Evolutionary conservation across 73 alveolate species (phyloP), one percentile per base, ranked within the genome.

Genomic region (Uronychia binucleata): DNA sequence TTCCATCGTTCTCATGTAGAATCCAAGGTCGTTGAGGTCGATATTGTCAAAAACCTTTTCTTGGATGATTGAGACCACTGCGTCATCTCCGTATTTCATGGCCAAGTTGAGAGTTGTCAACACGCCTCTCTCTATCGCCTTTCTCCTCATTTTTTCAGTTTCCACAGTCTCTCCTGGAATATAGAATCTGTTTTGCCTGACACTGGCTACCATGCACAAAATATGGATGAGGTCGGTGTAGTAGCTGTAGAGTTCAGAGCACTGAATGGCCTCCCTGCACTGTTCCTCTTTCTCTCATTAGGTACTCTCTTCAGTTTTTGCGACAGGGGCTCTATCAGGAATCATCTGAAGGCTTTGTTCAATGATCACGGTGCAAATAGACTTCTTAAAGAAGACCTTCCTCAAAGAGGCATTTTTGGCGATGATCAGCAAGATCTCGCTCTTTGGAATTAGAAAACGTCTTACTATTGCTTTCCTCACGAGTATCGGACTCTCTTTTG

Each of bases 101-200:
- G 19, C 19, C n/a, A 5, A 46, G 19, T 5, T 11, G 5, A 46
- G 19, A 46, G 67, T 46, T 11, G 67, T 46, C 5, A 46, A 11
- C 67, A 46, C 67, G 5, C 67, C 67, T 46, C 67, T 46, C 19
- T 46, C 67, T 11, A 5, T 11, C 5, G 67, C 67, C 19, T 46
- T 46, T 46, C 67, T 46, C 67, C 84, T 74, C 34, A 75, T n/a
- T 26, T 31, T 30, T 8, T 75, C 84, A 28, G 30, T 83, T 8
- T 83, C 90, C 57, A 75, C 26, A 8, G 90, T 83, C 31, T 83
- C 90, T 19, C 90, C 90, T 13, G 90, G 90, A 29, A 83, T 83
- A 34, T 83, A 83, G 32, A 83, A 83, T 33, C 74, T 83, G 19
- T 46, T 46, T 46, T 46, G 67, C 67, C 67, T 46, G 5, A 46